A percentile compares a stretch with the other conserved stretches of the same genome.
phyloP scores from a whole-genome alignment of 2,329 filamentous ascomycete species.

The Aspergillus versicolor region DNA sequence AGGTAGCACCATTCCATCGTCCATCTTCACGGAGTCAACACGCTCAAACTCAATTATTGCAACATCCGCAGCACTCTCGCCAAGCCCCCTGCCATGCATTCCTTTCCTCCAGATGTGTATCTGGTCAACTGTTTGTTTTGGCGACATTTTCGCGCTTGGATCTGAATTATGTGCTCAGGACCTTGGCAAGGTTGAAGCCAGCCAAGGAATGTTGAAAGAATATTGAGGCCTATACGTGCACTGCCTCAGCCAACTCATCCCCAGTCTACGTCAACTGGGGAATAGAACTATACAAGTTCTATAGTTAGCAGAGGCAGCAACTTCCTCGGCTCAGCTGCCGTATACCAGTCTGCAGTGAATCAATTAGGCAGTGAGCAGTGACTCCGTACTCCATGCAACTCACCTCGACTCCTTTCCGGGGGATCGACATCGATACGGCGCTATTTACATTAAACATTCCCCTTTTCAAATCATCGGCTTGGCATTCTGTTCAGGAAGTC shows the following conservation, averaged over 20 bases:
- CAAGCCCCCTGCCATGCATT: slow-evolving; percentile 29
- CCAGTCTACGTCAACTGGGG: no score
- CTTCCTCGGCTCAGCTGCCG: slow-evolving; percentile 15
- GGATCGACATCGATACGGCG: background rate
- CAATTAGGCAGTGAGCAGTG: no score
- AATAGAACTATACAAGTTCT: no score
- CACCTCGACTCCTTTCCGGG: background rate
- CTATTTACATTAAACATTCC: background rate
- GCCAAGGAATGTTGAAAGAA: no score
- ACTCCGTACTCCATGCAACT: no score
- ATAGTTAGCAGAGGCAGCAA: background rate
- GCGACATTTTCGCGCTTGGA: background rate
- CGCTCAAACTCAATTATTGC: slow-evolving; percentile 8
- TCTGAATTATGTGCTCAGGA: background rate
- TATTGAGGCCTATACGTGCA: no score
- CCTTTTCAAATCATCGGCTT: slow-evolving; percentile 3
- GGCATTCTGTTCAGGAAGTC: background rate
- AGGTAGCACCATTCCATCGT: background rate
- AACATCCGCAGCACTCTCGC: slow-evolving; percentile 11
- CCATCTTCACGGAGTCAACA: background rate
- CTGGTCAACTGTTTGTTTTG: background rate
- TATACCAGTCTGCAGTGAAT: background rate
- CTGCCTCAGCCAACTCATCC: no score
- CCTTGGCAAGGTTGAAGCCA: no score
- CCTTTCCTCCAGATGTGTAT: slow-evolving; percentile 10